Evolutionary conservation across 371 early-diverging fungal species (phyloP).

Genomic region (Mortierella sp.): DNA sequence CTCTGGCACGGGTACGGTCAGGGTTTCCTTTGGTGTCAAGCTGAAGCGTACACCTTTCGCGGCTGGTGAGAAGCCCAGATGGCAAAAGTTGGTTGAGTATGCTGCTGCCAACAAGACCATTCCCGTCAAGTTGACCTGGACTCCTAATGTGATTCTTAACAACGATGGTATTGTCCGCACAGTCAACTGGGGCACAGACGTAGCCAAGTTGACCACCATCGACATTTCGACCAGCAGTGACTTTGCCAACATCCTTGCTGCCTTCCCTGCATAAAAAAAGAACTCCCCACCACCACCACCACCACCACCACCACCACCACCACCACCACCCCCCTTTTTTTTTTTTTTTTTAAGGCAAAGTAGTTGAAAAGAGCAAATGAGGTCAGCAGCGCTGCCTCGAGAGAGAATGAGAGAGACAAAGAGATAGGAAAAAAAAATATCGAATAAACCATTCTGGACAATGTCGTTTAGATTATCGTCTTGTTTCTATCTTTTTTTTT

Average conservation of each 20-base stretch:
- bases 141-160: constrained; percentile 21
- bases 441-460: no score
- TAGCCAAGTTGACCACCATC: neutral
- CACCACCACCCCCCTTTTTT: no score
- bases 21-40: constrained; percentile 22
- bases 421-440: no score
- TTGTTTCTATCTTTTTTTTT: no score
- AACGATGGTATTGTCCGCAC: constrained; percentile 28
- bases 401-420: no score
- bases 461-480: no score
- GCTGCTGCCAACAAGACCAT: constrained; percentile 29
- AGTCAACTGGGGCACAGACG: constrained; percentile 26
- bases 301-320: no score
- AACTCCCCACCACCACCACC: no score
- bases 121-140: constrained; percentile 24
- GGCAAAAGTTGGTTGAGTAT: constrained; percentile 18
- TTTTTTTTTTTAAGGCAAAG: no score
- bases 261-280: constrained; percentile 4
- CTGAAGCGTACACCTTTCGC: constrained; percentile 7
- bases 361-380: no score
- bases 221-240: constrained; percentile 28
- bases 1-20: constrained; percentile 24
- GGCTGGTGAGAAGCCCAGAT: neutral
- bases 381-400: no score
- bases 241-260: constrained; percentile 35